Percentiles rank a stretch among this genome's conserved stretches.
These are phyloP conservation scores for Fusarium liriodendri DNA, from an alignment of 2,329 filamentous ascomycete genomes.

Conservation along the genomic window DNA sequence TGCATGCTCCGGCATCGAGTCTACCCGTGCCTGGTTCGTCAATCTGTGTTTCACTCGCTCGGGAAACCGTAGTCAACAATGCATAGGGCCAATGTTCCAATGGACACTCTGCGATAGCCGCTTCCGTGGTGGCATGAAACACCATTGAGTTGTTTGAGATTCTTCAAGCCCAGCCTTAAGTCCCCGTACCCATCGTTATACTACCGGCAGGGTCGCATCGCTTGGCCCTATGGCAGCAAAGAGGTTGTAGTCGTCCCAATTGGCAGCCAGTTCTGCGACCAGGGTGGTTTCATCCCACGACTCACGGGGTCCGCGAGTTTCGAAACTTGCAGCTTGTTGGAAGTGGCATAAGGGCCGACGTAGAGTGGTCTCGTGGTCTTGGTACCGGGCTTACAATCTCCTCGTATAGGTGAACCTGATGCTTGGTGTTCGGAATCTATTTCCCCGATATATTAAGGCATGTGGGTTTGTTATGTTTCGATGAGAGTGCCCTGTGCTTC, in stretches of 20 bases:
- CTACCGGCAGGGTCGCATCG: constrained; percentile 28
- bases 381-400: constrained; percentile 5
- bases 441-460: constrained; percentile 35
- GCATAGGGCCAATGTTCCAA: constrained; percentile 30
- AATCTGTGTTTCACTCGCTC: constrained; percentile 1
- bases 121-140: constrained; percentile 27
- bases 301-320: constrained; percentile 19
- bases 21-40: neutral
- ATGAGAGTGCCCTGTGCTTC: constrained; percentile 33
- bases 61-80: constrained; percentile 3
- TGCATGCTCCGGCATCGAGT: neutral
- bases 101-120: constrained; percentile 30
- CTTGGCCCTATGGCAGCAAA: constrained; percentile 30
- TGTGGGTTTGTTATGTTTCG: constrained; percentile 31
- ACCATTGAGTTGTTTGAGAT: constrained; percentile 30
- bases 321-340: constrained; percentile 24
- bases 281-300: constrained; percentile 24
- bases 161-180: constrained; percentile 17
- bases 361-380: constrained; percentile 1
- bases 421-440: constrained; percentile 33
- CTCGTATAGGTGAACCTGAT: constrained; percentile 17
- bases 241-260: constrained; percentile 19
- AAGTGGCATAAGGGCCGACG: constrained; percentile 24
- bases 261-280: constrained; percentile 22
- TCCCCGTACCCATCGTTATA: constrained; percentile 16